Evolutionary conservation across 495 filamentous ascomycete genomes (phyloP).

Genomic region (Glutinoglossum americanum): DNA sequence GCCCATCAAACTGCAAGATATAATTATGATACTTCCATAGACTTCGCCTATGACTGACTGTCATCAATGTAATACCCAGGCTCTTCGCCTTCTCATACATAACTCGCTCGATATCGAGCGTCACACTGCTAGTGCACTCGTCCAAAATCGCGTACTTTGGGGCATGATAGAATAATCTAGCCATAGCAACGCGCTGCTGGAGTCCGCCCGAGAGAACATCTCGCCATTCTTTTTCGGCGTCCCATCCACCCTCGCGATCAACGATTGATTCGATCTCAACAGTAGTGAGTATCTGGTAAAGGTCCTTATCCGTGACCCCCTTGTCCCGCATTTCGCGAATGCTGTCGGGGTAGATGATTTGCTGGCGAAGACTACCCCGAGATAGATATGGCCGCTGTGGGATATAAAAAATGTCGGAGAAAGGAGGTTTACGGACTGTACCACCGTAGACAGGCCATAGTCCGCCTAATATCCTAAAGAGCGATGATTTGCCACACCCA

Average conservation of each 20-base stretch:
- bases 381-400: constrained; percentile 88
- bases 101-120: constrained; percentile 75
- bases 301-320: constrained; percentile 62
- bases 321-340: constrained; percentile 68
- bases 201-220: constrained; percentile 75
- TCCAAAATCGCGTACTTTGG: constrained; percentile 88
- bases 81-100: constrained; percentile 96
- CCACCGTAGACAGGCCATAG: constrained; percentile 99
- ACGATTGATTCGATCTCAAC: constrained; percentile 74
- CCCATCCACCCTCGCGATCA: constrained; percentile 65
- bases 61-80: constrained; percentile 86
- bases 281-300: constrained; percentile 50
- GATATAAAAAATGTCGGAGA: constrained; percentile 91
- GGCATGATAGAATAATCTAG: constrained; percentile 81
- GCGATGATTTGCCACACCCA: constrained; percentile 85
- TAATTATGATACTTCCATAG: constrained; percentile 89
- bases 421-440: constrained; percentile 68
- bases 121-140: constrained; percentile 87
- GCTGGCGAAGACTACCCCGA: constrained; percentile 71
- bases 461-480: constrained; percentile 90
- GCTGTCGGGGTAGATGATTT: constrained; percentile 92
- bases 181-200: constrained; percentile 97
- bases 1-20: constrained; percentile 91
- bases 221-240: constrained; percentile 90
- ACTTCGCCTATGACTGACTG: constrained; percentile 73